phyloP scores from a whole-genome alignment of 208 protist genomes.

The Crithidia expoeki region DNA sequence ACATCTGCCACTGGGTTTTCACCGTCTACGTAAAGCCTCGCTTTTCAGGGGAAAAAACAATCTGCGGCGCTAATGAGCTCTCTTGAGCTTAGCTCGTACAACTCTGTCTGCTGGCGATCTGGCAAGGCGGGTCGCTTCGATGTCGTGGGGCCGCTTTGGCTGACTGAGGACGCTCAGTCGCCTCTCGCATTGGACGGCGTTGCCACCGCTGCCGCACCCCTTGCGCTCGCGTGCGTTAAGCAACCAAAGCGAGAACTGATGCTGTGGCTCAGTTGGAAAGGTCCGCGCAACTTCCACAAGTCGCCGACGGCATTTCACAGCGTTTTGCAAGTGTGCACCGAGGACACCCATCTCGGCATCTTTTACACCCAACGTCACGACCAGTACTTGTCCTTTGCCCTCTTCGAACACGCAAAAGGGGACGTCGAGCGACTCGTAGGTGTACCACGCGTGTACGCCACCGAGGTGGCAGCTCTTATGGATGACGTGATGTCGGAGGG shows the following conservation, averaged over 20 bases:
- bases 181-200: background rate
- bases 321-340: constrained; percentile 27
- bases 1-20: too few relatives aligned
- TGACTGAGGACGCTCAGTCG: background rate
- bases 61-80: too few relatives aligned
- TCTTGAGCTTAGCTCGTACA: constrained; percentile 20
- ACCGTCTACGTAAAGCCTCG: too few relatives aligned
- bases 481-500: background rate
- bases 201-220: background rate
- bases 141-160: constrained; percentile 7
- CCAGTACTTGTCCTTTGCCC: constrained; percentile 22
- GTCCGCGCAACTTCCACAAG: constrained; percentile 16
- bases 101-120: constrained; percentile 26
- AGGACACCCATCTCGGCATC: constrained; percentile 16
- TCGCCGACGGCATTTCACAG: constrained; percentile 2
- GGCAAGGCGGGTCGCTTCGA: constrained; percentile 15
- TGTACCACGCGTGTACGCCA: background rate
- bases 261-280: constrained; percentile 30
- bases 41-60: too few relatives aligned
- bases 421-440: background rate
- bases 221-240: constrained; percentile 24
- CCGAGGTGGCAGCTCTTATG: constrained; percentile 16
- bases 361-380: constrained; percentile 24
- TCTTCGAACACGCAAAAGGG: constrained; percentile 1
- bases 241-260: constrained; percentile 23